Conservation (phyloP, 2,329 filamentous ascomycete genomes). For the Teratosphaeria gauchensis region DNA sequence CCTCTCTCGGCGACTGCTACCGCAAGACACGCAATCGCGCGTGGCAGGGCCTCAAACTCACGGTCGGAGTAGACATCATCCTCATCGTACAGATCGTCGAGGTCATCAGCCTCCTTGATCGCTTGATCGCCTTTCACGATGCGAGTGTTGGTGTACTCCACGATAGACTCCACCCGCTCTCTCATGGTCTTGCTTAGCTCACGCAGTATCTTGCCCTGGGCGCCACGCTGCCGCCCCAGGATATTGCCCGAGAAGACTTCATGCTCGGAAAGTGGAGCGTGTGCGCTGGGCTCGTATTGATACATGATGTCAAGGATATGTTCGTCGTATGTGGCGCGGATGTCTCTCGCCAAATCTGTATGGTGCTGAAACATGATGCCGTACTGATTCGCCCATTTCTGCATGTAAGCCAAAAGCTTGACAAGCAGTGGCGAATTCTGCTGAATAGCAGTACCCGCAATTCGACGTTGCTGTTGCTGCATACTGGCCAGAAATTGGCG, state of each 20-base stretch:
- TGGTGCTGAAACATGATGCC: slow-evolving; percentile 30
- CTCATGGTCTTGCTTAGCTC: slow-evolving; percentile 29
- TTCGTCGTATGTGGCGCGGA: slow-evolving; percentile 44
- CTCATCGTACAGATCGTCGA: slow-evolving; percentile 16
- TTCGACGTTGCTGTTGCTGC: slow-evolving; percentile 11
- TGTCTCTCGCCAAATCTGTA: slow-evolving; percentile 27
- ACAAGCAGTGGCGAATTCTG: not conserved
- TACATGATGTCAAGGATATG: slow-evolving; percentile 41
- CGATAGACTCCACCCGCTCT: slow-evolving; percentile 33
- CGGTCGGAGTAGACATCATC: slow-evolving; percentile 10
- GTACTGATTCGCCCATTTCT: slow-evolving; percentile 18
- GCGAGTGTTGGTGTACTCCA: slow-evolving; percentile 31
- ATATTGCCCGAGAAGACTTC: slow-evolving; percentile 52
- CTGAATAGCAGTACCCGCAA: slow-evolving; percentile 8
- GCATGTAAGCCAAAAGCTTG: slow-evolving; percentile 24
- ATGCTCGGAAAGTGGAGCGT: slow-evolving; percentile 37
- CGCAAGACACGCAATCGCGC: slow-evolving; percentile 42
- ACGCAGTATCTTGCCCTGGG: slow-evolving; percentile 23
- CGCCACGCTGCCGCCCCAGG: slow-evolving; percentile 38
- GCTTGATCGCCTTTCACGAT: slow-evolving; percentile 35
- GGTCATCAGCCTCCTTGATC: slow-evolving; percentile 11
- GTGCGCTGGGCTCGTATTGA: slow-evolving; percentile 32
- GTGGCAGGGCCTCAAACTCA: slow-evolving; percentile 35
- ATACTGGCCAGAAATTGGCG: slow-evolving; percentile 51
- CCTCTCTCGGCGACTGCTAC: slow-evolving; percentile 31